Evolutionary conservation across 2,329 filamentous ascomycete species (phyloP), one percentile per base, ranked within the genome.

Genomic region (Chaetomiaceae sp.): DNA sequence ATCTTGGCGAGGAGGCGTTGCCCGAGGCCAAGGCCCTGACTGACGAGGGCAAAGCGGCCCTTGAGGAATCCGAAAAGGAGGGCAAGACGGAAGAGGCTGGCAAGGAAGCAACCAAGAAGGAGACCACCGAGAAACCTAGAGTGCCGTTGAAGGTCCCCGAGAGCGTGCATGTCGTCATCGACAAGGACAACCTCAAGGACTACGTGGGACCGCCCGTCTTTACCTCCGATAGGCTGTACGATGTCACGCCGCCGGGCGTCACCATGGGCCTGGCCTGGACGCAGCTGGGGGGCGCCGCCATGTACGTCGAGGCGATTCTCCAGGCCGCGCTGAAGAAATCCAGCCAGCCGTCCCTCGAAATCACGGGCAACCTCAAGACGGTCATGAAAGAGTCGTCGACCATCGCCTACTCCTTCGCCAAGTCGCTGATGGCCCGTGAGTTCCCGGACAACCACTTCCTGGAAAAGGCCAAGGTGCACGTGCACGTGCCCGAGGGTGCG

Each of bases 191-290:
- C 57, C 74, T 98, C 42, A 94, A 94, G 61, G 93, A 98, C 66
- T 98, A 96, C 62, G 91, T 98, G 49, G 93, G 93, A 3, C 90
- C 93, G 2, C 90, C 93, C 1, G 80, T 97, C 44, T 98, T 95
- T 70, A 98, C 89, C 0, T 88, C 93, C 4, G 93, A 98, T 66
- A 83, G 94, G 45, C 76, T 98, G 12, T 98, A 97, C 72, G 93
- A 98, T 59, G 81, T 83, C 38, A 95, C 89, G 49, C 93, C 94
- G 4, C 80, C 93, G 2, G 93, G 93, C 67, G 93, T 98, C 14
- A 87, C 90, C 18, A 97, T 98, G 93, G 93, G 93, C 55, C 78
- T 98, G 42, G 93, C 93, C 7, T 98, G 93, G 93, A 98, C 94
- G 7, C 88, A 89, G 62, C 88, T 98, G 79, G 93, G 93, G 51